Conservation (phyloP, 1,139 yeast genomes). For the Taiozyma onychis region DNA sequence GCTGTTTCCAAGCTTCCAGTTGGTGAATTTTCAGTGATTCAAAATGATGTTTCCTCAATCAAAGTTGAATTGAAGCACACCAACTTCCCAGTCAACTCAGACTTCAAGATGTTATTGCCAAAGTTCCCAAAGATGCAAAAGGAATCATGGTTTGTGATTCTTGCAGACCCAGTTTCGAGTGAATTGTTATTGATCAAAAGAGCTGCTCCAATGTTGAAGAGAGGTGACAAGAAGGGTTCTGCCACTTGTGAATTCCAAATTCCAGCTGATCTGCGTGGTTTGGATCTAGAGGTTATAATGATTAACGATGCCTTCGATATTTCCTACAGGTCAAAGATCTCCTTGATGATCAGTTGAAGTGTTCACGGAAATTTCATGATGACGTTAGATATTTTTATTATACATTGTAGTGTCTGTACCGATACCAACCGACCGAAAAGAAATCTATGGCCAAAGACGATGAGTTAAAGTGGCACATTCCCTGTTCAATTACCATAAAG, state of each 20-base stretch:
- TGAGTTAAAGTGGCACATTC: neutral
- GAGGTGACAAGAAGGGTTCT: constrained; percentile 32
- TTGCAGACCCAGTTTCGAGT: constrained; percentile 39
- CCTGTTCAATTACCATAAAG: neutral
- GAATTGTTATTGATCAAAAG: constrained; percentile 61
- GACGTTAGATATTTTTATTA: neutral
- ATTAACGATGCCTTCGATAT: constrained; percentile 68
- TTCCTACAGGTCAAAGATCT: constrained; percentile 26
- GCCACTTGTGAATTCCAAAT: constrained; percentile 46
- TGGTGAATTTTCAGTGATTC: constrained; percentile 27
- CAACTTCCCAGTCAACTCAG: constrained; percentile 48
- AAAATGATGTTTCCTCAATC: constrained; percentile 31
- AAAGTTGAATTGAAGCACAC: constrained; percentile 46
- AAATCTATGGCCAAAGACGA: constrained; percentile 7
- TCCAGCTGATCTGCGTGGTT: constrained; percentile 44
- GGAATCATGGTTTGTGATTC: constrained; percentile 86
- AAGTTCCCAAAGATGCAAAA: constrained; percentile 87
- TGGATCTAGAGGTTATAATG: constrained; percentile 38
- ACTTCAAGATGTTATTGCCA: constrained; percentile 68
- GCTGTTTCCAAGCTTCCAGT: constrained; percentile 45
- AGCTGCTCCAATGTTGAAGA: constrained; percentile 48
- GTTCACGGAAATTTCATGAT: neutral
- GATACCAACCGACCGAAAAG: neutral
- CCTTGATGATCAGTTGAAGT: neutral
- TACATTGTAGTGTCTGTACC: neutral